Conservation (phyloP, 306 rosid species). For the Vigna unguiculata region DNA sequence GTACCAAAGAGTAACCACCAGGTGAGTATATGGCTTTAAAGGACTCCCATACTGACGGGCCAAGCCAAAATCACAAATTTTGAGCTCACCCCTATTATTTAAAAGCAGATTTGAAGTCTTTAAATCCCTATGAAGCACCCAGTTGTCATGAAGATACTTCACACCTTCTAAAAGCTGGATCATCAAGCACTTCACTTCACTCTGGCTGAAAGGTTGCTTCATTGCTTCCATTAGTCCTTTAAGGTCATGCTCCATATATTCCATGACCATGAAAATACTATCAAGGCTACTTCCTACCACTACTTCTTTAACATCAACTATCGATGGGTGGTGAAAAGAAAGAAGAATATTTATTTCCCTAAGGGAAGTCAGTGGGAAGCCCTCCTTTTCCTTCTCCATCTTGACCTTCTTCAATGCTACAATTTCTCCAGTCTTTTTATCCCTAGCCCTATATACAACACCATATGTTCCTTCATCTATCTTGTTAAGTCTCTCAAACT, state of each 20-base stretch:
- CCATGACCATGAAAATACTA: constrained; percentile 99
- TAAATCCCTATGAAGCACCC: constrained; percentile 99
- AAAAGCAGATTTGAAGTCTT: constrained; percentile 93
- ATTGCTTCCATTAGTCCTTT: constrained; percentile 97
- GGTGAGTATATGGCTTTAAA: constrained; percentile 93
- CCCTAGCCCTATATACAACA: constrained; percentile 96
- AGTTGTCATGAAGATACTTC: constrained; percentile 98
- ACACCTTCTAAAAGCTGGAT: constrained; percentile 92
- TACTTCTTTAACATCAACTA: constrained; percentile 98
- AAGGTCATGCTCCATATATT: constrained; percentile 99
- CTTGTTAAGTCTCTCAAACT: constrained; percentile 96
- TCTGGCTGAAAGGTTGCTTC: constrained; percentile 97
- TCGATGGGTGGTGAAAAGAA: constrained; percentile 93
- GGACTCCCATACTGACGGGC: constrained; percentile 99
- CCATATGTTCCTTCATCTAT: constrained; percentile 99
- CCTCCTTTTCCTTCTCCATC: constrained; percentile 99
- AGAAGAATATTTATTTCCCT: constrained; percentile 99
- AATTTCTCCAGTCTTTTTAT: constrained; percentile 88
- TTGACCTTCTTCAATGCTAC: constrained; percentile 99
- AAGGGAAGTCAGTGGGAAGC: constrained; percentile 95
- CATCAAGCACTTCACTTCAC: constrained; percentile 99
- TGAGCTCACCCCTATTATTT: constrained; percentile 95
- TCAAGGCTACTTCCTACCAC: constrained; percentile 98
- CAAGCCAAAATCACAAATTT: constrained; percentile 98
- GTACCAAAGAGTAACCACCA: constrained; percentile 99